Evolutionary conservation across 192 early-diverging fungal genomes (phyloP).

Genomic region (Bifiguratus adelaidae): DNA sequence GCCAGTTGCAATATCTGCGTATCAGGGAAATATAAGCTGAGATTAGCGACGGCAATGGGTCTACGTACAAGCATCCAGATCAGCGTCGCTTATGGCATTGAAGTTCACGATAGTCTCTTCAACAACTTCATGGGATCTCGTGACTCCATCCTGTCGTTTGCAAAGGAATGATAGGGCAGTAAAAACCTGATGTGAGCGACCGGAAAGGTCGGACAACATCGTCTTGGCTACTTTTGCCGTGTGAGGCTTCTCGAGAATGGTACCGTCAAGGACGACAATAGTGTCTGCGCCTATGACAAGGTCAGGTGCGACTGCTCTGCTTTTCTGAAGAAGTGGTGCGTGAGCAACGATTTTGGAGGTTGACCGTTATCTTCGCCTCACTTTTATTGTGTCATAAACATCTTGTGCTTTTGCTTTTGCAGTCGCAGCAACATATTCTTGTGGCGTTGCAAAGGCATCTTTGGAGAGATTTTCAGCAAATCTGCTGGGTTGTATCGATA

Average conservation of each 20-base stretch:
- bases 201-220: slow-evolving; percentile 50
- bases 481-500: slow-evolving; percentile 53
- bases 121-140: slow-evolving; percentile 20
- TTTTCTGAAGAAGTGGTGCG: slow-evolving; percentile 15
- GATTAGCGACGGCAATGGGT: slow-evolving; percentile 7
- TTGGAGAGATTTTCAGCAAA: slow-evolving; percentile 77
- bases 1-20: slow-evolving; percentile 28
- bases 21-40: neutral
- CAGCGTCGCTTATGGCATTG: slow-evolving; percentile 40
- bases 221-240: slow-evolving; percentile 40
- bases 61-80: slow-evolving; percentile 42
- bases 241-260: slow-evolving; percentile 77
- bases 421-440: slow-evolving; percentile 62
- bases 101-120: slow-evolving; percentile 66
- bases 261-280: slow-evolving; percentile 47
- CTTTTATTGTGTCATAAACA: slow-evolving; percentile 46
- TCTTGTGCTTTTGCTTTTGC: slow-evolving; percentile 60
- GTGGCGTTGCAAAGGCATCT: slow-evolving; percentile 33
- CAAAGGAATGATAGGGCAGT: slow-evolving; percentile 61
- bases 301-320: too few relatives aligned
- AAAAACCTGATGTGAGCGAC: slow-evolving; percentile 54
- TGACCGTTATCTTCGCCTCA: slow-evolving; percentile 1
- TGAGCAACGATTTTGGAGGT: neutral
- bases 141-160: slow-evolving; percentile 6
- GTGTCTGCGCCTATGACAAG: slow-evolving; percentile 82